Conservation (phyloP, 768 basidiomycete genomes). For the Rhodotorula babjevae region DNA sequence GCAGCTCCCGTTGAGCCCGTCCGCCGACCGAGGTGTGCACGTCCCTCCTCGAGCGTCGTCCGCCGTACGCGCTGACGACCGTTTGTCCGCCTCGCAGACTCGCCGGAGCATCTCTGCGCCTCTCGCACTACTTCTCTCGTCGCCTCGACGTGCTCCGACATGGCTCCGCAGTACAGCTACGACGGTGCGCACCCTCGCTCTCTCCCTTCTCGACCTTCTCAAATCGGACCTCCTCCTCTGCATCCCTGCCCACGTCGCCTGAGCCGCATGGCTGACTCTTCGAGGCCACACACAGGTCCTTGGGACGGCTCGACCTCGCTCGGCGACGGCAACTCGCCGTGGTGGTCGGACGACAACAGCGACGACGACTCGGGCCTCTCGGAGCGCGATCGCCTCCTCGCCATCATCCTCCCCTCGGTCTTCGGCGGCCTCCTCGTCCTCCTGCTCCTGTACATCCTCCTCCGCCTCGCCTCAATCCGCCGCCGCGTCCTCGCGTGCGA, state of each 20-base stretch:
- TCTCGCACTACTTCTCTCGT: too few relatives aligned
- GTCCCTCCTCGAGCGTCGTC: too few relatives aligned
- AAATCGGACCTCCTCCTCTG: not conserved
- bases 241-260: too few relatives aligned
- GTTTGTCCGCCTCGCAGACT: not conserved
- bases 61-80: too few relatives aligned
- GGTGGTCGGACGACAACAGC: not conserved
- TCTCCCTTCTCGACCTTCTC: not conserved
- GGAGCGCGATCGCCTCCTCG: not conserved
- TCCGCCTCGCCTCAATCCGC: not conserved
- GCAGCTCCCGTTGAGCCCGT: too few relatives aligned
- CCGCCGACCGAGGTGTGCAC: too few relatives aligned
- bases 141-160: not conserved
- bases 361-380: not conserved
- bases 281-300: not conserved
- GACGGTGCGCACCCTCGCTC: not conserved
- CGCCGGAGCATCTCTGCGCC: not conserved
- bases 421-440: not conserved
- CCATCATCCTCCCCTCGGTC: not conserved
- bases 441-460: not conserved
- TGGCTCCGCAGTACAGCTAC: not conserved
- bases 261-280: not conserved
- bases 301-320: not conserved
- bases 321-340: not conserved
- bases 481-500: slow-evolving; percentile 3